phyloP scores from a whole-genome alignment of 495 filamentous ascomycete species.

The Daldinia vernicosa region DNA sequence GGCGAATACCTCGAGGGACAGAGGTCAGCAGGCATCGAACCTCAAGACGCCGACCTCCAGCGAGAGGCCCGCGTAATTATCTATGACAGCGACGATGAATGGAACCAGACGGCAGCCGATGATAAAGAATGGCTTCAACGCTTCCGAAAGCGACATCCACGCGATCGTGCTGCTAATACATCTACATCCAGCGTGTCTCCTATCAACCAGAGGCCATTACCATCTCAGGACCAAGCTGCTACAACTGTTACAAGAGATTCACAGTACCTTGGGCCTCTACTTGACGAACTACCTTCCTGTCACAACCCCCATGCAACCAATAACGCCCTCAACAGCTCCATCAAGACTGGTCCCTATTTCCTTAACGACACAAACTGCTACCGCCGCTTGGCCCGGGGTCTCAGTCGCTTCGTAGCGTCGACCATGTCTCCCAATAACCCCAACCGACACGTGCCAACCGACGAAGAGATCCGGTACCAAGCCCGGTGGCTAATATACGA shows the following conservation, averaged over 20 bases:
- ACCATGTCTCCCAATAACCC: slow-evolving; percentile 63
- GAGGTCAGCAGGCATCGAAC: slow-evolving; percentile 59
- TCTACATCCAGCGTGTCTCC: slow-evolving; percentile 24
- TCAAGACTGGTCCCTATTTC: slow-evolving; percentile 49
- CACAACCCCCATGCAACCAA: neutral
- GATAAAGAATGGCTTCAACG: slow-evolving; percentile 66
- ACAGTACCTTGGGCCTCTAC: slow-evolving; percentile 20
- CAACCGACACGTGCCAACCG: slow-evolving; percentile 60
- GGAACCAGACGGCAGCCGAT: slow-evolving; percentile 78
- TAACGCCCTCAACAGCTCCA: slow-evolving; percentile 18
- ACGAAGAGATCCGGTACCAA: slow-evolving; percentile 64
- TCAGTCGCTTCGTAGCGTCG: slow-evolving; percentile 57
- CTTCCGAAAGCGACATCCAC: slow-evolving; percentile 53
- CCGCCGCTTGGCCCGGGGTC: slow-evolving; percentile 56
- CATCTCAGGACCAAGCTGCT: slow-evolving; percentile 12
- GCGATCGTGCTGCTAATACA: slow-evolving; percentile 3
- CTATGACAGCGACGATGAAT: slow-evolving; percentile 71
- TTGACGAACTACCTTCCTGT: slow-evolving; percentile 12
- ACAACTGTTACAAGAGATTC: slow-evolving; percentile 16
- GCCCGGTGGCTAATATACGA: slow-evolving; percentile 66
- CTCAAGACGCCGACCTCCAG: slow-evolving; percentile 70
- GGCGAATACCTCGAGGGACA: slow-evolving; percentile 63
- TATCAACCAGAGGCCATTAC: slow-evolving; percentile 1
- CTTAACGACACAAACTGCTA: slow-evolving; percentile 66
- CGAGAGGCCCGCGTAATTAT: slow-evolving; percentile 69